Evolutionary conservation across 352 stramenopile genomes (phyloP), one percentile per base, ranked within the genome.

Genomic region (Phytophthora pluvialis): DNA sequence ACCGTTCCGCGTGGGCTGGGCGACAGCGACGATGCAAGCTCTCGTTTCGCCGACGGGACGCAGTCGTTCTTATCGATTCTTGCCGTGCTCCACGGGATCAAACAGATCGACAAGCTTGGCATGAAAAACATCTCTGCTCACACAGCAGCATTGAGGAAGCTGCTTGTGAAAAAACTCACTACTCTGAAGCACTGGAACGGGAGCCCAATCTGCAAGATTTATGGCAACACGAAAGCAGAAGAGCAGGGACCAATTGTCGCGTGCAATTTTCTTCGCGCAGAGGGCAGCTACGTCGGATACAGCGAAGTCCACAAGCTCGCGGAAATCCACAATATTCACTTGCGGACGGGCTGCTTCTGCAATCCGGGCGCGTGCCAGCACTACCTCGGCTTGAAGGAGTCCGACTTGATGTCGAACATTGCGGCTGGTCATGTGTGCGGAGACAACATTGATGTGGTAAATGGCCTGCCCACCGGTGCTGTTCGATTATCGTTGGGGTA

Each of bases 271-370:
- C 60, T 77, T 11, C 74, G 75, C 4, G 15, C 67, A 0, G 81
- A 94, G 29, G 70, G 73, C 8, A 79, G 68, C 45, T 91, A 78
- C 48, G 77, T 94, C 3, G 86, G 86, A n/a, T 92, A 90, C 44
- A 70, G 77, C 2, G 80, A 92, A 63, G 81, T 92, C 9, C 57
- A 75, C 25, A 88, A 86, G 25, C 81, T 92, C n/a, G 77, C 86
- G 4, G 71, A 77, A 25, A 81, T 92, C 16, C 77, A 92, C 53
- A 73, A 78, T 15, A 88, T 94, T 43, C 81, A 85, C 43, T 52
- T 94, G 16, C 78, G 86, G n/a, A 89, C 77, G 15, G 86, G 86
- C 13, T 94, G 86, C 52, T 91, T 92, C 49, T 94, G 86, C 47
- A 94, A 92, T 49, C 81, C 86, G n/a, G 86, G 81, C 2, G 86